phyloP scores from a whole-genome alignment of 257 asterid genomes.

The Ajuga chamaepitys region DNA sequence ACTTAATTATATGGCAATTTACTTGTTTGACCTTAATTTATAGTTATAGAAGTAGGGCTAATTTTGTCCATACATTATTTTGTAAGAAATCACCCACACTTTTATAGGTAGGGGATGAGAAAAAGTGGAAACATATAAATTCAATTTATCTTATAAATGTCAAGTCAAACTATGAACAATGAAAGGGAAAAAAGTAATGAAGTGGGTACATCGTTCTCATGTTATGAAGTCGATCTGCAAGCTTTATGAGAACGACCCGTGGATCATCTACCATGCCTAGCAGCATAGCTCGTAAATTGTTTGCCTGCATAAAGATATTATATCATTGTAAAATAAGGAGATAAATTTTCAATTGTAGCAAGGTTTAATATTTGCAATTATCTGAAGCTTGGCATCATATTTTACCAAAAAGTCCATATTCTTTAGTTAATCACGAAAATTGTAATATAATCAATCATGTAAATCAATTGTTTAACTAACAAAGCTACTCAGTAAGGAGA shows the following conservation, averaged over 20 bases:
- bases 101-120: too few relatives aligned
- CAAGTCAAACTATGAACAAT: not conserved
- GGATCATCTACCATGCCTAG: slow-evolving; percentile 99
- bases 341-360: slow-evolving; percentile 5
- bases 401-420: not conserved
- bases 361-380: not conserved
- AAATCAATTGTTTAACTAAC: not conserved
- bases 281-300: slow-evolving; percentile 88
- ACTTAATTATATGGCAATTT: too few relatives aligned
- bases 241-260: slow-evolving; percentile 96
- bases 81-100: too few relatives aligned
- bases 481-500: not conserved
- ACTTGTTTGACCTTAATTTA: too few relatives aligned
- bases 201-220: slow-evolving; percentile 86
- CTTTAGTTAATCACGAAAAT: not conserved
- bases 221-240: slow-evolving; percentile 97
- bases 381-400: not conserved
- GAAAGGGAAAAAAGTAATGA: not conserved
- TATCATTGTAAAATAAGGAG: not conserved
- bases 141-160: not conserved
- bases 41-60: too few relatives aligned
- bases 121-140: not conserved
- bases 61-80: too few relatives aligned
- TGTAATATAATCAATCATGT: not conserved
- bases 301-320: slow-evolving; percentile 51